Percentiles rank a stretch among this genome's conserved stretches.
These are phyloP conservation scores for Trichoderma guizhouense DNA, from an alignment of 2,329 filamentous ascomycete genomes.

Conservation along the genomic window DNA sequence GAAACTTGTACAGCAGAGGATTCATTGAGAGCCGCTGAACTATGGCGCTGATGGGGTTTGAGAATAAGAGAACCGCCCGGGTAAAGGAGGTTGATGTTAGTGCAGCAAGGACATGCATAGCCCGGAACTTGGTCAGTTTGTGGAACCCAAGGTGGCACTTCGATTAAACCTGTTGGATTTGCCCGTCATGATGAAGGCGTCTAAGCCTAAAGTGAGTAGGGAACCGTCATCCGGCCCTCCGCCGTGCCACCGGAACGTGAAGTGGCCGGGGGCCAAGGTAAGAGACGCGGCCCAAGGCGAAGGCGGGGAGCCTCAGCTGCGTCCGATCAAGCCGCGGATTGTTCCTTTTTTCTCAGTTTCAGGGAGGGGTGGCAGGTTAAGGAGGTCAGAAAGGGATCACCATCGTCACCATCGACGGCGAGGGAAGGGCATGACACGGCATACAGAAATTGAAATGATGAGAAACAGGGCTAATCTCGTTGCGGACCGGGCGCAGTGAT, in stretches of 20 bases:
- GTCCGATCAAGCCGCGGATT: slow-evolving; percentile 12
- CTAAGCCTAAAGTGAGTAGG: slow-evolving; percentile 17
- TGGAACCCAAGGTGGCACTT: slow-evolving; percentile 11
- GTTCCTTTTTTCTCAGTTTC: background rate
- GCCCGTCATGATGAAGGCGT: slow-evolving; percentile 2
- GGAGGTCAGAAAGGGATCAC: slow-evolving; percentile 16
- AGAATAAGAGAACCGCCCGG: slow-evolving; percentile 2
- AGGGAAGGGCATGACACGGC: background rate
- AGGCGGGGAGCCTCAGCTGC: slow-evolving; percentile 18
- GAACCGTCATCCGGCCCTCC: slow-evolving; percentile 15
- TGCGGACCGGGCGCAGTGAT: slow-evolving; percentile 15
- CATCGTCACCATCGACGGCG: background rate
- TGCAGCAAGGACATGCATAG: background rate
- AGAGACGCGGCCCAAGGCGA: slow-evolving; percentile 7
- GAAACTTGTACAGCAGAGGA: background rate
- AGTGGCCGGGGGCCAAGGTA: slow-evolving; percentile 4
- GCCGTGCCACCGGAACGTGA: slow-evolving; percentile 16
- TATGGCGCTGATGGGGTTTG: slow-evolving; percentile 4
- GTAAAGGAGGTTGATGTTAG: slow-evolving; percentile 10
- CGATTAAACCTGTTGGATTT: slow-evolving; percentile 7
- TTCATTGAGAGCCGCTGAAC: background rate
- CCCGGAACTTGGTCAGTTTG: background rate
- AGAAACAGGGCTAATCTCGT: slow-evolving; percentile 22
- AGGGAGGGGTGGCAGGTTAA: slow-evolving; percentile 6
- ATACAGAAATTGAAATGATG: slow-evolving; percentile 16